Evolutionary conservation across 2,329 filamentous ascomycete species (phyloP), one percentile per base, ranked within the genome.

Genomic region (Paraphaeosphaeria sporulosa): DNA sequence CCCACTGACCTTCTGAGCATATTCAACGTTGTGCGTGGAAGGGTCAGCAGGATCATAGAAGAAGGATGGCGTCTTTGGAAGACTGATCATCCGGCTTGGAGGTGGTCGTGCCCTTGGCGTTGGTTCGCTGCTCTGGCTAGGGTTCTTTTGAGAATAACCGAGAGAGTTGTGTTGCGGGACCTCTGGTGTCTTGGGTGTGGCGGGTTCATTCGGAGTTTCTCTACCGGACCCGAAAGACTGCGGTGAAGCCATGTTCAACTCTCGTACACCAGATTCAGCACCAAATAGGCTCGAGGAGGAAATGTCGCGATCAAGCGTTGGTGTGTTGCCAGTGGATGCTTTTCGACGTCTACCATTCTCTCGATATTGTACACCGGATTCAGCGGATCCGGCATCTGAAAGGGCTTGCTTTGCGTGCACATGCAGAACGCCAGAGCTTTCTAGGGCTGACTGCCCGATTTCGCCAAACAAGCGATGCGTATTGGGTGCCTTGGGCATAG

Each of bases 381-480:
- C 57, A 23, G 61, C 60, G 9, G 66, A 66, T 8, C 57, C 65
- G 6, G 65, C 67, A 19, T 69, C 52, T 3, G 68, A 74, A 12
- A 78, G 60, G 17, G 75, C 76, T 32, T 67, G 64, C 23, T 73
- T 71, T 17, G 69, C 71, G 40, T 72, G 70, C 17, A 63, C 65
- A 36, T 65, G 68, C 5, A 87, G 72, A 21, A 81, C 74, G 13
- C 81, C 82, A 17, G 86, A 86, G 68, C 82, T 86, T 52, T 80
- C 77, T 15, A 89, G 68, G 12, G 83, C 83, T 21, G 86, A 86
- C 30, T 81, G 76, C 12, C 83, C 83, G 63, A 89, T 86, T 70
- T 89, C 87, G 13, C 87, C 87, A 69, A 89, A 89, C 6, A 89
- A 77, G 52, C 84, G 84, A 60, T 76, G 62, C 19, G 64, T 64